Evolutionary conservation across 208 protist species (phyloP).

Genomic region (Tritrichomonas musculus): DNA sequence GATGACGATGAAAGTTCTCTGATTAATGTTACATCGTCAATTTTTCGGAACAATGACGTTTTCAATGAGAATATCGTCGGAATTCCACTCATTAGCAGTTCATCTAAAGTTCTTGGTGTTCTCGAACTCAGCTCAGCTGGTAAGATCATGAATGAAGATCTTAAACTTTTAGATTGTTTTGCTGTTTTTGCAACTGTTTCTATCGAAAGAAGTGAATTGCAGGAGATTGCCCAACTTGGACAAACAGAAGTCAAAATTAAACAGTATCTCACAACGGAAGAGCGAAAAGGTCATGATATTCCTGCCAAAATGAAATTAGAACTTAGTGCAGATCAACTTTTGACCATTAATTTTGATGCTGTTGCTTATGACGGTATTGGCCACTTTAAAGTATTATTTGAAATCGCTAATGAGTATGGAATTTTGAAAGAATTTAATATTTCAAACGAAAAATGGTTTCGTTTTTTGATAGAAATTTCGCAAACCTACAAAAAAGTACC

Average conservation of each 20-base stretch:
- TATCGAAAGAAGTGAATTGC: background rate
- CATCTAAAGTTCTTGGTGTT: background rate
- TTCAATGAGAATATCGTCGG: background rate
- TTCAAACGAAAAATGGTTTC: background rate
- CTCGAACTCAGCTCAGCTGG: background rate
- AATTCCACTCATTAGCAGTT: background rate
- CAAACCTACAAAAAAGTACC: conserved; percentile 46
- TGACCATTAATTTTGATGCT: background rate
- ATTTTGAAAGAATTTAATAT: conserved; percentile 20
- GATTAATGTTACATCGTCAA: background rate
- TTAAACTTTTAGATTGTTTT: background rate
- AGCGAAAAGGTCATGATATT: background rate
- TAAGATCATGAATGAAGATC: background rate
- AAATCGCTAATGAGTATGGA: conserved; percentile 1
- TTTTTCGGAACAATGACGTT: background rate
- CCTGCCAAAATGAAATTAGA: background rate
- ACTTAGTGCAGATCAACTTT: background rate
- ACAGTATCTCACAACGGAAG: background rate
- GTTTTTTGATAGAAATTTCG: conserved; percentile 13
- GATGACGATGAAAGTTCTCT: background rate
- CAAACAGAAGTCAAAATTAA: background rate
- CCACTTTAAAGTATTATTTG: background rate
- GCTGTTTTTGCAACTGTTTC: conserved; percentile 5
- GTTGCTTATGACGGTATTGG: background rate
- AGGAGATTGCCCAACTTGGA: background rate